Percentiles rank a stretch among this genome's conserved stretches.
phyloP scores from a whole-genome alignment of 352 stramenopile species.

The Phytopythium litorale region DNA sequence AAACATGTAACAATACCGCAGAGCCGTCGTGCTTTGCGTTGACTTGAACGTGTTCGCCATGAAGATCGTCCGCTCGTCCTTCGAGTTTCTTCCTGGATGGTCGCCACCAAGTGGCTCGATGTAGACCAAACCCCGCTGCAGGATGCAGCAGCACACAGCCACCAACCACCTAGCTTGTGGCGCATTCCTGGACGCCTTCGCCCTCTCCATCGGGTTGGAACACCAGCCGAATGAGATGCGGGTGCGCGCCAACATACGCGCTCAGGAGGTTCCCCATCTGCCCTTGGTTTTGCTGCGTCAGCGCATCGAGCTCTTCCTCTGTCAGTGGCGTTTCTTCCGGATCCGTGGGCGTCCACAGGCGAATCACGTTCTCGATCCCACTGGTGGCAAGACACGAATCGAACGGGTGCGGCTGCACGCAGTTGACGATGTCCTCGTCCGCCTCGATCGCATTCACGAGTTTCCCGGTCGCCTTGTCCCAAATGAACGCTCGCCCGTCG shows the following conservation, averaged over 20 bases:
- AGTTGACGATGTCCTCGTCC: constrained; percentile 87
- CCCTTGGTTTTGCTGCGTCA: constrained; percentile 56
- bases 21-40: neutral
- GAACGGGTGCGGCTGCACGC: constrained; percentile 79
- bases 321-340: constrained; percentile 32
- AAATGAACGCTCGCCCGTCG: constrained; percentile 82
- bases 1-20: constrained; percentile 3
- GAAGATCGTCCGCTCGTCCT: neutral
- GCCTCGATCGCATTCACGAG: constrained; percentile 82
- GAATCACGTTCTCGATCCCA: constrained; percentile 80
- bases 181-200: constrained; percentile 65
- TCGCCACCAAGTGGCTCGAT: neutral
- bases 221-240: constrained; percentile 65
- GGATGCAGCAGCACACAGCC: neutral
- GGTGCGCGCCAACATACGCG: constrained; percentile 41
- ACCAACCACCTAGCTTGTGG: constrained; percentile 33
- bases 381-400: constrained; percentile 78
- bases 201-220: constrained; percentile 52
- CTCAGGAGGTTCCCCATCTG: constrained; percentile 54
- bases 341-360: constrained; percentile 65
- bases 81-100: neutral
- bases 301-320: constrained; percentile 45
- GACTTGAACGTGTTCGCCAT: neutral
- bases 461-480: constrained; percentile 74
- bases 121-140: neutral